Base-by-base conservation (phyloP, 2,329 filamentous ascomycete species). In the Periconia sp. region DNA sequence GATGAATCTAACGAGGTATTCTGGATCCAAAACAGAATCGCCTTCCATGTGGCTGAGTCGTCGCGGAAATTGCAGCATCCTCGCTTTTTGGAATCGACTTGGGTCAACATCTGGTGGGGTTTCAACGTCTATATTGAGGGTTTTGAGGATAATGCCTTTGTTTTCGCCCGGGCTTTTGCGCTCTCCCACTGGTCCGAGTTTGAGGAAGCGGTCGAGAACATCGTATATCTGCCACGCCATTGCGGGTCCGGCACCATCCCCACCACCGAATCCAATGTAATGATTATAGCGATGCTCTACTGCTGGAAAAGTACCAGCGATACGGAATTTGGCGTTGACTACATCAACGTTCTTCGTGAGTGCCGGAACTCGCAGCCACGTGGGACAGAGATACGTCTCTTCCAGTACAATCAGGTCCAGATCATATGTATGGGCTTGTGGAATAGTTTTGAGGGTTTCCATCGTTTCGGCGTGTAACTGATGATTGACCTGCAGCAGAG, bases 181-280 rank as follows among this genome's bases (percentile, higher is more conserved):
- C 31, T 53, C 41, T 10, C 50, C 56, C 35, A 41, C 47, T 14
- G 51, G 51, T 8, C 60, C 58, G 14, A 51, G 46, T 19, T 27
- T 43, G 30, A 63, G 54, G 51, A 63, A 61, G 17, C 56, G 51
- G 18, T 61, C 58, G n/a, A 63, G 45, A 3, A 63, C 23, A 45
- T 49, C 48, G 50, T 58, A 61, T 6, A 63, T 48, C 23, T 58
- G 49, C 56, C 56, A 59, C 11, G 40, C 14, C 41, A 63, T 53
- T 19, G 41, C 13, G 7, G 53, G 51, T 14, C 52, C 54, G 10
- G 35, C 45, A 17, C 52, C 55, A 30, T 14, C 8, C 11, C 40
- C 52, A 17, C 15, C 17, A 15, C 27, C 31, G 45, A 58, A 61
- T 15, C 50, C 47, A 23, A 42, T 53, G 23, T 55, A 56, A 9